Evolutionary conservation across 2,329 filamentous ascomycete genomes (phyloP).

Genomic region (Xylaria hypoxylon): DNA sequence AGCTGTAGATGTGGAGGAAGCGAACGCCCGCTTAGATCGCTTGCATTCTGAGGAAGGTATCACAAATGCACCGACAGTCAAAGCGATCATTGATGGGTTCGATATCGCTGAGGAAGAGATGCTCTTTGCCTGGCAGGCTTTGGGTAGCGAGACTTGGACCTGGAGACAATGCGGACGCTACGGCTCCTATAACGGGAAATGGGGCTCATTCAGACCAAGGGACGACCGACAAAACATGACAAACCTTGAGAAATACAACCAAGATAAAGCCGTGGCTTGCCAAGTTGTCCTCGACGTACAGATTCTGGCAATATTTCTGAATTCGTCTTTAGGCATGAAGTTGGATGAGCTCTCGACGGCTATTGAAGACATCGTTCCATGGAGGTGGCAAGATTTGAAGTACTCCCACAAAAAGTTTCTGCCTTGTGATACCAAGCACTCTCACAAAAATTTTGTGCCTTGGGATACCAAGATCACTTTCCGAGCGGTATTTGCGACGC

Average conservation of each 20-base stretch:
- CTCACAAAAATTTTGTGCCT: no score
- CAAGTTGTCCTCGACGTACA: neutral
- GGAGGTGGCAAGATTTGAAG: neutral
- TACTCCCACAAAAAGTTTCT: neutral
- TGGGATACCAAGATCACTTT: conserved; percentile 13
- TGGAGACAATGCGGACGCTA: neutral
- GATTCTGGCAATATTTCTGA: conserved; percentile 4
- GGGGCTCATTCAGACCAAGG: conserved; percentile 18
- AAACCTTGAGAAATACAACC: conserved; percentile 11
- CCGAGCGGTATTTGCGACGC: conserved; percentile 11
- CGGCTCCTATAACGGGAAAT: conserved; percentile 5
- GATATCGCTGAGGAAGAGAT: conserved; percentile 29
- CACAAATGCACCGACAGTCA: neutral
- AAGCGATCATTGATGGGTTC: conserved; percentile 17
- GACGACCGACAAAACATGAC: conserved; percentile 22
- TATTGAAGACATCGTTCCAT: conserved; percentile 8
- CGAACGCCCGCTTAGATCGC: neutral
- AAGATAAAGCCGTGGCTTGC: conserved; percentile 10
- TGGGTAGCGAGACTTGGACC: neutral
- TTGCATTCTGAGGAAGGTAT: neutral
- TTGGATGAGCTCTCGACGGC: conserved; percentile 17
- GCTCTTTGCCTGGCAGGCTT: conserved; percentile 13
- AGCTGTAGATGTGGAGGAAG: neutral
- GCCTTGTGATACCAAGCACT: no score
- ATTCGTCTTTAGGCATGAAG: neutral